A percentile compares a stretch with the other conserved stretches of the same genome.
These are phyloP conservation scores for Penicillium sp. DNA, from an alignment of 2,329 filamentous ascomycete genomes.

Conservation along the genomic window DNA sequence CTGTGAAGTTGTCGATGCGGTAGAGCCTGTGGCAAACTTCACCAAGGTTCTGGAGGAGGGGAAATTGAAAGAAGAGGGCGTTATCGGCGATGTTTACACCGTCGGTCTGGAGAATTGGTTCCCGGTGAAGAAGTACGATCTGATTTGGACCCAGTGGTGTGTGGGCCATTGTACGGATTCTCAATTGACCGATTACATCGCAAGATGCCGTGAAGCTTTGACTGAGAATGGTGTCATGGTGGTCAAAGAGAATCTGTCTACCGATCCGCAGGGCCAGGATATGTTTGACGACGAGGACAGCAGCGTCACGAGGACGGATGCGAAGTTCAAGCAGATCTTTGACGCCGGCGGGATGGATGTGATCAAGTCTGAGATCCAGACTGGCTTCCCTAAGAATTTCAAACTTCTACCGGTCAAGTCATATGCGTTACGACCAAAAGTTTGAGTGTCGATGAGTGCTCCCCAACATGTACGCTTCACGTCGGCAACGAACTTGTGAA, in stretches of 20 bases:
- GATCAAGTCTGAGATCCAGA: constrained; percentile 69
- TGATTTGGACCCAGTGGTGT: constrained; percentile 93
- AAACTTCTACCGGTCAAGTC: constrained; percentile 71
- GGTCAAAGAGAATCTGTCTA: constrained; percentile 77
- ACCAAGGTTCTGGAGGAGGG: constrained; percentile 57
- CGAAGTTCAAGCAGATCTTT: constrained; percentile 70
- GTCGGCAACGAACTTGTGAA: background rate
- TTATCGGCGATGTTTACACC: constrained; percentile 65
- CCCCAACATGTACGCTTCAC: background rate
- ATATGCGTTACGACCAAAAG: constrained; percentile 67
- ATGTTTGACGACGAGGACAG: constrained; percentile 74
- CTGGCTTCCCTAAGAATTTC: constrained; percentile 62
- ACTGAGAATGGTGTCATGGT: constrained; percentile 54
- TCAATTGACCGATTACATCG: constrained; percentile 67
- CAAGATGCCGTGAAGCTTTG: constrained; percentile 57
- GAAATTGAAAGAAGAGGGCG: constrained; percentile 41
- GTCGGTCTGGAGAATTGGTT: constrained; percentile 73
- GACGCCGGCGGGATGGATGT: constrained; percentile 65
- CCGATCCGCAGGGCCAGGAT: constrained; percentile 55
- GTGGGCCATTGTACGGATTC: constrained; percentile 74
- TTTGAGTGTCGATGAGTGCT: constrained; percentile 3
- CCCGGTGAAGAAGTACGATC: constrained; percentile 60
- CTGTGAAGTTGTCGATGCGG: constrained; percentile 71
- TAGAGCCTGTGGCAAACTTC: constrained; percentile 84
- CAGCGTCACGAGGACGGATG: constrained; percentile 73